phyloP scores from a whole-genome alignment of 2,329 filamentous ascomycete genomes.

The Didymella exigua region DNA sequence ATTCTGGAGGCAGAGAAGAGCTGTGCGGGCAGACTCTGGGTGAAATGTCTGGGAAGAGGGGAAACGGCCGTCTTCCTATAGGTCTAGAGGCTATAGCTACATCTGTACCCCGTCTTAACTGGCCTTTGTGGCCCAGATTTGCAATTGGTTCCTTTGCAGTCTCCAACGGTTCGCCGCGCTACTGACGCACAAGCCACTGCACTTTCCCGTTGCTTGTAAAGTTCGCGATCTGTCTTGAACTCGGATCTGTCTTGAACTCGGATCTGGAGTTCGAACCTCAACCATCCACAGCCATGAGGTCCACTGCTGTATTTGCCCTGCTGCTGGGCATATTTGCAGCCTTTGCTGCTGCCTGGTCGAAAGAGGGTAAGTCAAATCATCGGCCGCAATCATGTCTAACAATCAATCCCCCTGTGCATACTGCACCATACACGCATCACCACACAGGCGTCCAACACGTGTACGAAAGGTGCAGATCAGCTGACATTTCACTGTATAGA shows the following conservation, averaged over 20 bases:
- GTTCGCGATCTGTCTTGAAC: constrained; percentile 25
- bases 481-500: constrained; percentile 60
- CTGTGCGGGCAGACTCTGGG: neutral
- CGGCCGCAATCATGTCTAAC: neutral
- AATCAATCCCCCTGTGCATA: constrained; percentile 2
- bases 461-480: constrained; percentile 15
- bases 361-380: constrained; percentile 70
- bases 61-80: constrained; percentile 9
- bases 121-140: constrained; percentile 9
- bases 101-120: constrained; percentile 11
- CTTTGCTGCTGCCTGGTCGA: constrained; percentile 79
- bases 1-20: neutral
- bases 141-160: constrained; percentile 31
- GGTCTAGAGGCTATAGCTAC: constrained; percentile 1
- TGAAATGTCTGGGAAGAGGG: neutral
- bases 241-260: constrained; percentile 20
- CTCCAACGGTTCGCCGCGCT: constrained; percentile 29
- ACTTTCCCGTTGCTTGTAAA: constrained; percentile 31
- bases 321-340: constrained; percentile 72
- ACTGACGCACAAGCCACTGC: constrained; percentile 40
- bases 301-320: constrained; percentile 66
- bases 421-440: constrained; percentile 6
- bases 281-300: constrained; percentile 66
- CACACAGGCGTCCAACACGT: constrained; percentile 20
- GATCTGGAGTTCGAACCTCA: constrained; percentile 12